Evolutionary conservation across 495 filamentous ascomycete genomes (phyloP).

Genomic region (Aspergillus haitiensis): DNA sequence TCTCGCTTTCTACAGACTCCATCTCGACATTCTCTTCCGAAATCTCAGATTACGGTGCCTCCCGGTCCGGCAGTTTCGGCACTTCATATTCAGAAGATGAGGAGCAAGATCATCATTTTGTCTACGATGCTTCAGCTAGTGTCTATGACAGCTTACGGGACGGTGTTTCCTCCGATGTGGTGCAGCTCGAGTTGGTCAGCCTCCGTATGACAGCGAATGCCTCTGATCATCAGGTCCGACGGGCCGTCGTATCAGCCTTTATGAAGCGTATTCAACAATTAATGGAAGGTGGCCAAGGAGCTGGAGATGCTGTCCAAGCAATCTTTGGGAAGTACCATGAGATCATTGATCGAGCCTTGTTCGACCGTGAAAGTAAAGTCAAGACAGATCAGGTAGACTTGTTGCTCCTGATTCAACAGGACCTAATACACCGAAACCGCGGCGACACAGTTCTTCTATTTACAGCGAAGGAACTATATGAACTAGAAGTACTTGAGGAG

Average conservation of each 20-base stretch:
- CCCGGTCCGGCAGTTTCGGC: slow-evolving; percentile 52
- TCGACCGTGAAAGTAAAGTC: slow-evolving; percentile 56
- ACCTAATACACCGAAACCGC: slow-evolving; percentile 60
- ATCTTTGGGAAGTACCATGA: slow-evolving; percentile 57
- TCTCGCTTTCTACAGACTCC: slow-evolving; percentile 73
- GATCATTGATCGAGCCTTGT: slow-evolving; percentile 58
- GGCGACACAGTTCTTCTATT: slow-evolving; percentile 70
- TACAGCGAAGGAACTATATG: slow-evolving; percentile 76
- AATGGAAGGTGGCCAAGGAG: slow-evolving; percentile 56
- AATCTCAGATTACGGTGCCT: slow-evolving; percentile 40
- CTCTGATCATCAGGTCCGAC: slow-evolving; percentile 80
- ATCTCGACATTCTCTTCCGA: slow-evolving; percentile 70
- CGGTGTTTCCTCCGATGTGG: slow-evolving; percentile 74
- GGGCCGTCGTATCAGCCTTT: slow-evolving; percentile 80
- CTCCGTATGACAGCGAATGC: slow-evolving; percentile 87
- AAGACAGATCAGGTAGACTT: slow-evolving; percentile 82
- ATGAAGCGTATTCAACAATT: slow-evolving; percentile 77
- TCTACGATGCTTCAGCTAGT: slow-evolving; percentile 80
- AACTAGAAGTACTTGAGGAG: slow-evolving; percentile 82
- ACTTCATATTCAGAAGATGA: slow-evolving; percentile 60
- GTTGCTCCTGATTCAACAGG: slow-evolving; percentile 75
- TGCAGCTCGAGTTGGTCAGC: slow-evolving; percentile 86
- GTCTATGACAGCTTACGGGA: slow-evolving; percentile 78
- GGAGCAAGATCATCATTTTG: slow-evolving; percentile 68
- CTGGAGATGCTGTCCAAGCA: slow-evolving; percentile 64